phyloP scores from a whole-genome alignment of 2,329 filamentous ascomycete genomes.

The Fusarium sp. region DNA sequence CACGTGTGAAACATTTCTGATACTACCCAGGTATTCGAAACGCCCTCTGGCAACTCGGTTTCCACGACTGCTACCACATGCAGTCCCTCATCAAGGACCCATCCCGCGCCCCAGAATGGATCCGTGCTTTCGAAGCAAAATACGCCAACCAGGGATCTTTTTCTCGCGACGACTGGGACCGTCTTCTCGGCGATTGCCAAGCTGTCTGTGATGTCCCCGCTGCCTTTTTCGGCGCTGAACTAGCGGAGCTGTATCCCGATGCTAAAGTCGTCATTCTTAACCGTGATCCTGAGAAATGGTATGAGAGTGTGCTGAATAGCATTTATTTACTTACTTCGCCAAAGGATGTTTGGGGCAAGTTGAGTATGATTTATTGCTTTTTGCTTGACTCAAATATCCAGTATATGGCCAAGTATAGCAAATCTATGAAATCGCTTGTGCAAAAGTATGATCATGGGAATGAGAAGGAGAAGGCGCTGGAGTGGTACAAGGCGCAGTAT shows the following conservation, averaged over 20 bases:
- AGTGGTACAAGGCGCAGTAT: constrained; percentile 55
- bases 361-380: constrained; percentile 48
- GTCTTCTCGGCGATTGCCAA: constrained; percentile 59
- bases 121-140: constrained; percentile 50
- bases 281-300: constrained; percentile 55
- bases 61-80: constrained; percentile 55
- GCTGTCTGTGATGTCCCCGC: constrained; percentile 68
- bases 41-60: constrained; percentile 52
- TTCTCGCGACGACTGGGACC: constrained; percentile 59
- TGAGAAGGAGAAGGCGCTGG: constrained; percentile 54
- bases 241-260: constrained; percentile 51
- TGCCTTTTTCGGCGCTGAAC: constrained; percentile 60
- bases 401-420: constrained; percentile 46
- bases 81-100: constrained; percentile 47
- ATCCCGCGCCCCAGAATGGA: constrained; percentile 47
- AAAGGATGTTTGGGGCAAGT: constrained; percentile 39
- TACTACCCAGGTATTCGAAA: constrained; percentile 49
- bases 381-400: constrained; percentile 45
- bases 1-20: constrained; percentile 18
- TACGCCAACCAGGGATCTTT: constrained; percentile 49
- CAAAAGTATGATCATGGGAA: constrained; percentile 49
- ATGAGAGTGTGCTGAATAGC: constrained; percentile 44
- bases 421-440: constrained; percentile 42
- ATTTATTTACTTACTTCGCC: constrained; percentile 49
- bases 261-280: constrained; percentile 56